Percentiles rank a stretch among this genome's conserved stretches.
Evolutionary conservation across 352 stramenopile genomes (phyloP).

Genomic region (Phytopythium chamaehyphon): DNA sequence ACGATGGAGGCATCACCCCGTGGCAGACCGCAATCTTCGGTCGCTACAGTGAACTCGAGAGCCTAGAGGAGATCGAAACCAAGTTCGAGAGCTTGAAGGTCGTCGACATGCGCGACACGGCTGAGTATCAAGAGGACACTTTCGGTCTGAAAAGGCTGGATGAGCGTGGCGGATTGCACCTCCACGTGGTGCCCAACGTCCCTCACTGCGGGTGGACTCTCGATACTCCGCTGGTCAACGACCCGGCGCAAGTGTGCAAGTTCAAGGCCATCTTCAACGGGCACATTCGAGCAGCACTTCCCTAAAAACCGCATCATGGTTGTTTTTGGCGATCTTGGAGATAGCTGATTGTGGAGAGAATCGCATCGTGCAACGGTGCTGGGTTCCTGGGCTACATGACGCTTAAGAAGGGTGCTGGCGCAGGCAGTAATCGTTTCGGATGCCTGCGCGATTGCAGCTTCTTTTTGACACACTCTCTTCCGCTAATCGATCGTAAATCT

Average conservation of each 20-base stretch:
- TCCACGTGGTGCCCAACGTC: slow-evolving; percentile 18
- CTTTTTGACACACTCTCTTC: too few relatives aligned
- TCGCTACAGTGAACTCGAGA: slow-evolving; percentile 28
- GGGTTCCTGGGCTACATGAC: too few relatives aligned
- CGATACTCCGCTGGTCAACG: slow-evolving; percentile 5
- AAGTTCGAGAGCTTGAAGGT: slow-evolving; percentile 17
- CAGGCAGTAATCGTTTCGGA: too few relatives aligned
- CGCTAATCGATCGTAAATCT: too few relatives aligned
- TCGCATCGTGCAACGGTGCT: too few relatives aligned
- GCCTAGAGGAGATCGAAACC: slow-evolving; percentile 13
- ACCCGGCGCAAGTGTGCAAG: slow-evolving; percentile 6
- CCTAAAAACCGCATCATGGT: too few relatives aligned
- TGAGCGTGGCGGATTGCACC: slow-evolving; percentile 14
- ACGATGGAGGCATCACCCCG: slow-evolving; percentile 27
- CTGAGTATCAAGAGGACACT: slow-evolving; percentile 32
- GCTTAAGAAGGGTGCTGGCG: too few relatives aligned
- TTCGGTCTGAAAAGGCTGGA: slow-evolving; percentile 32
- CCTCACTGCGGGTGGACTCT: slow-evolving; percentile 27
- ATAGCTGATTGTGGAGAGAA: too few relatives aligned
- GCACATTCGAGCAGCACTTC: slow-evolving; percentile 32
- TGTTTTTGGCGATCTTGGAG: too few relatives aligned
- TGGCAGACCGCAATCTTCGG: slow-evolving; percentile 32
- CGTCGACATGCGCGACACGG: slow-evolving; percentile 24
- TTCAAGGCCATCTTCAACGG: slow-evolving; percentile 22
- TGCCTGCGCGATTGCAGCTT: too few relatives aligned